These are phyloP conservation scores for Wallacemonas sp. DNA, from an alignment of 208 protist species.

Conservation along the genomic window DNA sequence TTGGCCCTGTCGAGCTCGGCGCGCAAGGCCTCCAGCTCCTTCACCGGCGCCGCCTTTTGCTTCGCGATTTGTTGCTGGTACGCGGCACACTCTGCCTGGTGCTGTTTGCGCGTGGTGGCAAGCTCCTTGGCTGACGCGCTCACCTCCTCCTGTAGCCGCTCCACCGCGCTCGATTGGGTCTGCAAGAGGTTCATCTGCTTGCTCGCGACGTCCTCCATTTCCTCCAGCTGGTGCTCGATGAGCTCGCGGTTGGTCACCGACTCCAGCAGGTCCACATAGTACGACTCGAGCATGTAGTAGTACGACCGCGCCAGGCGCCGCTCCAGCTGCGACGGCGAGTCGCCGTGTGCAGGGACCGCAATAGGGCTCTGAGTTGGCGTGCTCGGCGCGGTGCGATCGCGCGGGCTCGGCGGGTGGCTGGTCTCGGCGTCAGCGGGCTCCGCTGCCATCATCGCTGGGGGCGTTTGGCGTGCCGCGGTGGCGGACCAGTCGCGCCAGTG, in stretches of 20 bases:
- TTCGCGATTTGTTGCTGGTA: constrained; percentile 16
- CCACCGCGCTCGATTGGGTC: constrained; percentile 28
- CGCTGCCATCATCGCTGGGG: background rate
- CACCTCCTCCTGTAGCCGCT: constrained; percentile 21
- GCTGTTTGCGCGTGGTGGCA: background rate
- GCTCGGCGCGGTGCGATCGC: constrained; percentile 2
- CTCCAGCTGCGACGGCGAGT: background rate
- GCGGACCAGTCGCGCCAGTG: background rate
- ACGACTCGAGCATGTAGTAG: constrained; percentile 53
- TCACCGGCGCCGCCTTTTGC: constrained; percentile 17
- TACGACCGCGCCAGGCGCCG: constrained; percentile 28
- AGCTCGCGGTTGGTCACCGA: constrained; percentile 47
- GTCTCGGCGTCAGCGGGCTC: constrained; percentile 11
- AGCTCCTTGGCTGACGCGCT: constrained; percentile 18
- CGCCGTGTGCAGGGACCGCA: background rate
- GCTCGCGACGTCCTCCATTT: constrained; percentile 34
- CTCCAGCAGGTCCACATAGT: constrained; percentile 66
- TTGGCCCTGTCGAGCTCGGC: constrained; percentile 11
- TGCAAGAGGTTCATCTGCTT: constrained; percentile 37
- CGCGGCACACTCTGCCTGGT: constrained; percentile 4
- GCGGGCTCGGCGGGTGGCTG: background rate
- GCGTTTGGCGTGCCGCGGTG: no score
- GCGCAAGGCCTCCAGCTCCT: constrained; percentile 24
- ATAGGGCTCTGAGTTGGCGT: background rate
- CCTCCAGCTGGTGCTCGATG: constrained; percentile 35